Base-by-base conservation (phyloP, 1,284 basidiomycete species). In the Amylostereum areolatum region DNA sequence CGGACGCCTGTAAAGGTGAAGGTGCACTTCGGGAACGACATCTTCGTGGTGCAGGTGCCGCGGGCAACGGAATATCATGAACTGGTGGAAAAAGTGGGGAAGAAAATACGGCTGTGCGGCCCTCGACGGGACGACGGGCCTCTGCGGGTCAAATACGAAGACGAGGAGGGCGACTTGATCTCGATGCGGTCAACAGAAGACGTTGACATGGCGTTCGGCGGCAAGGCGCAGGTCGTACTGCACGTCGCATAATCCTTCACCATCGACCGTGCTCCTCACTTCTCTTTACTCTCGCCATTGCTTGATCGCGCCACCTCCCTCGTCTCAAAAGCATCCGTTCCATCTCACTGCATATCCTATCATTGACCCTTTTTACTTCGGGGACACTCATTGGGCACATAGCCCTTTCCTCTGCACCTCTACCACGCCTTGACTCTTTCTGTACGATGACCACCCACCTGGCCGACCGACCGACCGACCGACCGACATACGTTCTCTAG, bases 151-250 rank as follows among this genome's bases (percentile, higher is more conserved):
- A 92, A 90, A 66, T 95, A 94, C 67, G 83, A 77, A 64, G 92
- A 95, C 66, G 92, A 94, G 63, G 91, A 94, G 58, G 90, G 89
- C n/a, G 92, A 94, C 64, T 73, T 89, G 75, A 81, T 95, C 44
- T 85, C 83, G 35, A 75, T 94, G 53, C 85, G 85, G 30, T 91
- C 88, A 45, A 92, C 89, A 44, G 92, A 94, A 63, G 92, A 94
- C 63, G 85, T 93, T 24, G 85, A 89, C 55, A 91, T 93, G 81
- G 90, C 92, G 43, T 92, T 93, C 57, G 84, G 83, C 29, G 82
- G 80, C 54, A 56, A 50, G 45, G 31, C 46, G 25, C 84, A 87
- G 67, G 85, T 89, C 50, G 84, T 80, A 24, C 75, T 89, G 46
- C 88, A 78, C 65, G 87, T 89, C 59, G 82, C 78, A 62, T 89